These are phyloP conservation scores for Diversispora eburnea DNA, from an alignment of 192 early-diverging fungal genomes.

Conservation along the genomic window DNA sequence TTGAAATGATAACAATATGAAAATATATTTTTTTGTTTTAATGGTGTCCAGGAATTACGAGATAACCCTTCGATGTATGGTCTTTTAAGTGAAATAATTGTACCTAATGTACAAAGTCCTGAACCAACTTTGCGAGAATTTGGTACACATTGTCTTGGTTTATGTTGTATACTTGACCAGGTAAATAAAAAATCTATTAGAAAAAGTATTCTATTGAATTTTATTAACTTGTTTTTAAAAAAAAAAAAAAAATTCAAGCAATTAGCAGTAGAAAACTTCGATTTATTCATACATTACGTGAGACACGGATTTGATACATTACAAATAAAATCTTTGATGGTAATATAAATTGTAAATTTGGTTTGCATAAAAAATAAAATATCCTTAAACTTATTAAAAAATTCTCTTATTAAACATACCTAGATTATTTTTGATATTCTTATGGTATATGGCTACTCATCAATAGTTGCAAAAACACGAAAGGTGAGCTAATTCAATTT, in stretches of 20 bases:
- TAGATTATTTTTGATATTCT: slow-evolving; percentile 15
- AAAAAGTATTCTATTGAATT: neutral
- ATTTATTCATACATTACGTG: slow-evolving; percentile 66
- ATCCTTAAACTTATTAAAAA: neutral
- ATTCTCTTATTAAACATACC: neutral
- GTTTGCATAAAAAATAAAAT: too few species aligned
- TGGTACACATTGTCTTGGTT: slow-evolving; percentile 79
- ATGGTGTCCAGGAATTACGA: slow-evolving; percentile 44
- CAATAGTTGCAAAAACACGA: neutral
- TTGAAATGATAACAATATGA: neutral
- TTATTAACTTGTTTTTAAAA: neutral
- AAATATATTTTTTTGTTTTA: neutral
- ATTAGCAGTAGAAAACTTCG: slow-evolving; percentile 68
- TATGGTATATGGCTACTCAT: neutral
- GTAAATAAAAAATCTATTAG: slow-evolving; percentile 30
- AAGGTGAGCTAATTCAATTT: too few species aligned
- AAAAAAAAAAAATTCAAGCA: slow-evolving; percentile 32
- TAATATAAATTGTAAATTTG: slow-evolving; percentile 28
- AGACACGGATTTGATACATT: slow-evolving; percentile 55
- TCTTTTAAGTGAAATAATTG: slow-evolving; percentile 66
- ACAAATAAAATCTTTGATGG: slow-evolving; percentile 67
- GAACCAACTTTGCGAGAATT: slow-evolving; percentile 69
- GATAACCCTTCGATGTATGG: slow-evolving; percentile 74
- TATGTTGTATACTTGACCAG: slow-evolving; percentile 74
- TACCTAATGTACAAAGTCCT: slow-evolving; percentile 65